Evolutionary conservation across 106 monocot genomes (phyloP), one percentile per base, ranked within the genome.

Genomic region (Dactylorhiza incarnata): DNA sequence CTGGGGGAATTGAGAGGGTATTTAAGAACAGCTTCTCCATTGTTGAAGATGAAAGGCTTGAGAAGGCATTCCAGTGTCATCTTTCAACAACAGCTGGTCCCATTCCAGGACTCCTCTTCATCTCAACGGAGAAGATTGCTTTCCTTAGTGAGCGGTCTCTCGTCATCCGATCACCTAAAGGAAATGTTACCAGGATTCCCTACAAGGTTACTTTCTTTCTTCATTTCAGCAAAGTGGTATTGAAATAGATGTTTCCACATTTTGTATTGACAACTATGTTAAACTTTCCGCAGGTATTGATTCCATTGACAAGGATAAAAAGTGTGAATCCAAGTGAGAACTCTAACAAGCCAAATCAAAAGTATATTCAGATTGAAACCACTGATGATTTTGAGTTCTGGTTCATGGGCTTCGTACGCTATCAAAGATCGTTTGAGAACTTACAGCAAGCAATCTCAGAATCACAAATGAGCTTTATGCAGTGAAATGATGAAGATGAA

Each of bases 381-480:
- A 81, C 71, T 48, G 90, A 87, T 77, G 86, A 81, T 46, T 87
- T 85, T 67, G 84, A 90, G 78, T 90, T 90, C 74, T 90, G 86
- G 86, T 90, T 86, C 55, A 84, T 86, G 89, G 89, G 89, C 8
- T 86, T 90, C 45, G 73, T 90, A 10, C 72, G 65, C 59, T 86
- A 86, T 78, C 81, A 80, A 74, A 81, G 81, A 82, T 78, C 84
- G 1, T 75, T 86, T 72, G 84, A 81, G 76, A 82, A 73, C 55
- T 73, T 90, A 49, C 71, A 86, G 68, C 79, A 56, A 77, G 79
- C 79, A 44, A 70, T 74, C 49, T 74, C 74, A 51, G 79, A 59
- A 47, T 14, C 79, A 24, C 7, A 79, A 71, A n/a, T 14, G 45
- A 55, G 48, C 1, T 48, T 61, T 65, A 20, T 58, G 3, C 45